Evolutionary conservation across 129 eudicot genomes (phyloP).

Genomic region (Chrysanthemum makinoi): DNA sequence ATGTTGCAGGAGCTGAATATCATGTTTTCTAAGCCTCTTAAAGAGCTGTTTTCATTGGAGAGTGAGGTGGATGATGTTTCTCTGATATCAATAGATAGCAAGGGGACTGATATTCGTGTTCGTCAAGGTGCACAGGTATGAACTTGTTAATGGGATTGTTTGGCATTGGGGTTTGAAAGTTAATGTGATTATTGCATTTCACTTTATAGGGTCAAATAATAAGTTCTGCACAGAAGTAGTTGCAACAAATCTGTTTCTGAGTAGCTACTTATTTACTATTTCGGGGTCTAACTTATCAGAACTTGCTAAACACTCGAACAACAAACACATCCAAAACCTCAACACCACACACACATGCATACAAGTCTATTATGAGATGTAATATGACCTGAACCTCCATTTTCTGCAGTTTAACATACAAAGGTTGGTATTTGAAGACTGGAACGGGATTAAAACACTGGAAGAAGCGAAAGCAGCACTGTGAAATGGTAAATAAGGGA

Average conservation of each 20-base stretch:
- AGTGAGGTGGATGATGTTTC: constrained; percentile 91
- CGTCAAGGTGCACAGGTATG: constrained; percentile 98
- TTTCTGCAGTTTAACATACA: constrained; percentile 84
- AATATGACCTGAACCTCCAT: neutral
- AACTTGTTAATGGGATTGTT: neutral
- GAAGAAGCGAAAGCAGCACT: constrained; percentile 93
- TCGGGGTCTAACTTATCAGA: neutral
- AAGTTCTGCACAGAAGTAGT: too few species aligned
- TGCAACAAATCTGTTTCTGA: neutral
- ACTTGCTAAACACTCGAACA: neutral
- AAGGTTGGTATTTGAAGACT: constrained; percentile 88
- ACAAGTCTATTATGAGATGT: neutral
- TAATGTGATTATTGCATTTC: neutral
- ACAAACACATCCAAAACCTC: neutral
- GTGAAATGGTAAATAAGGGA: constrained; percentile 60
- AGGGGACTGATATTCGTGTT: constrained; percentile 89
- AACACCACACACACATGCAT: neutral
- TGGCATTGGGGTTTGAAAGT: neutral
- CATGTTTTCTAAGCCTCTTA: constrained; percentile 81
- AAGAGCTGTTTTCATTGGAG: constrained; percentile 72
- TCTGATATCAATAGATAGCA: constrained; percentile 92
- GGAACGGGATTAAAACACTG: constrained; percentile 71
- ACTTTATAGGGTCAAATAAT: neutral
- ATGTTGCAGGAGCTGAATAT: constrained; percentile 71
- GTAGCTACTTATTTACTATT: neutral